Conservation (phyloP, 352 stramenopile species). For the Pythium periplocum region DNA sequence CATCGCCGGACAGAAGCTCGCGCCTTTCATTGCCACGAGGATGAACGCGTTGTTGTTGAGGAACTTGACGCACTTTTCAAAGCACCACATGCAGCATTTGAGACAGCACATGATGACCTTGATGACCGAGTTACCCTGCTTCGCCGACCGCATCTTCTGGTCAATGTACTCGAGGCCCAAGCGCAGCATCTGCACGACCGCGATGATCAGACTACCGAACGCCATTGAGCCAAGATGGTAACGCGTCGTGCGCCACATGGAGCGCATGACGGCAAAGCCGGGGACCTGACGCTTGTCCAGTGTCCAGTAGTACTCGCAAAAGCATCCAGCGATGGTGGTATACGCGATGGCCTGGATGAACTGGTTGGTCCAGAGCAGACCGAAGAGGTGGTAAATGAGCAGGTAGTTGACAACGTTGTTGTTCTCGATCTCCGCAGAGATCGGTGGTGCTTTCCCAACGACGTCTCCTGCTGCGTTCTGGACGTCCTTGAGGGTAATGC, state of each 20-base stretch:
- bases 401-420: conserved; percentile 70
- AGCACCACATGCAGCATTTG: conserved; percentile 84
- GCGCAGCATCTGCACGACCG: conserved; percentile 76
- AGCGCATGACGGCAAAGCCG: conserved; percentile 41
- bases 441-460: conserved; percentile 15
- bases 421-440: conserved; percentile 39
- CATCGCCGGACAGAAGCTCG: conserved; percentile 83
- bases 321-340: conserved; percentile 69
- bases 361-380: conserved; percentile 80
- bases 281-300: conserved; percentile 59
- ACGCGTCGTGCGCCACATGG: conserved; percentile 57
- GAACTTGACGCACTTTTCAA: conserved; percentile 89
- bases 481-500: conserved; percentile 45
- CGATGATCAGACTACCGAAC: conserved; percentile 84
- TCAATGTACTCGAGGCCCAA: conserved; percentile 78
- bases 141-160: conserved; percentile 56
- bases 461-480: conserved; percentile 18
- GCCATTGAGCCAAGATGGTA: conserved; percentile 85
- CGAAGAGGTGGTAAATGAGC: conserved; percentile 83
- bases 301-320: conserved; percentile 88
- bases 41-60: conserved; percentile 90
- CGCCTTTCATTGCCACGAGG: conserved; percentile 84
- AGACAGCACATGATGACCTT: conserved; percentile 85
- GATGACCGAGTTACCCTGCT: conserved; percentile 59
- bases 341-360: conserved; percentile 79